phyloP scores from a whole-genome alignment of 2,329 filamentous ascomycete genomes.

The Trichoderma semiorbis region DNA sequence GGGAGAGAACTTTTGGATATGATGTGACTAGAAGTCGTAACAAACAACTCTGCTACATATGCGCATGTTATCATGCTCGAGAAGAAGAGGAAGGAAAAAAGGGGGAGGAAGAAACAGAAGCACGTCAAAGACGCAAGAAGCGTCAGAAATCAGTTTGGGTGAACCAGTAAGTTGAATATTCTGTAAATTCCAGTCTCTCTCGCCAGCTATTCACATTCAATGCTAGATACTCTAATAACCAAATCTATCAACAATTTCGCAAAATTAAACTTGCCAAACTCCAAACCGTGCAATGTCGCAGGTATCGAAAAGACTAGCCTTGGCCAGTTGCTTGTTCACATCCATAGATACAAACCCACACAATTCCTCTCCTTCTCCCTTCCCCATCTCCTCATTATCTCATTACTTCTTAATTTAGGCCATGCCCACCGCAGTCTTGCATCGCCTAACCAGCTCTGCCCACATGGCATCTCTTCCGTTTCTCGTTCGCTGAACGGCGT shows the following conservation, averaged over 20 bases:
- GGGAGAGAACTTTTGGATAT: not conserved
- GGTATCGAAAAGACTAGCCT: not conserved
- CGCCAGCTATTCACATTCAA: not conserved
- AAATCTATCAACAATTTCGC: not conserved
- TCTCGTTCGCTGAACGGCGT: constrained; percentile 62
- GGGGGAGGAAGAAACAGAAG: not conserved
- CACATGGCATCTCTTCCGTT: constrained; percentile 62
- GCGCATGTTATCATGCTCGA: too few species aligned
- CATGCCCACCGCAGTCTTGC: constrained; percentile 41
- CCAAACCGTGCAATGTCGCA: constrained; percentile 9
- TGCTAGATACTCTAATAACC: not conserved
- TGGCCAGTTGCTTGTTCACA: not conserved
- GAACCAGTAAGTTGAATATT: not conserved
- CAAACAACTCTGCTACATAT: not conserved
- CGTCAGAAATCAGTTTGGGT: not conserved
- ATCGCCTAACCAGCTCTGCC: constrained; percentile 56
- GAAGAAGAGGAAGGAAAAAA: not conserved
- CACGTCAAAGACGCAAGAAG: not conserved
- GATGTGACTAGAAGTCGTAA: not conserved
- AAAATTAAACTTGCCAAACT: not conserved
- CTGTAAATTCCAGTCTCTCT: not conserved
- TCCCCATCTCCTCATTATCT: not conserved
- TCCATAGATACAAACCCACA: not conserved
- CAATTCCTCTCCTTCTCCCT: not conserved
- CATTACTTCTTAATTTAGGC: constrained; percentile 24